Conservation (phyloP, 1,139 yeast species). For the Candida glucosophila region DNA sequence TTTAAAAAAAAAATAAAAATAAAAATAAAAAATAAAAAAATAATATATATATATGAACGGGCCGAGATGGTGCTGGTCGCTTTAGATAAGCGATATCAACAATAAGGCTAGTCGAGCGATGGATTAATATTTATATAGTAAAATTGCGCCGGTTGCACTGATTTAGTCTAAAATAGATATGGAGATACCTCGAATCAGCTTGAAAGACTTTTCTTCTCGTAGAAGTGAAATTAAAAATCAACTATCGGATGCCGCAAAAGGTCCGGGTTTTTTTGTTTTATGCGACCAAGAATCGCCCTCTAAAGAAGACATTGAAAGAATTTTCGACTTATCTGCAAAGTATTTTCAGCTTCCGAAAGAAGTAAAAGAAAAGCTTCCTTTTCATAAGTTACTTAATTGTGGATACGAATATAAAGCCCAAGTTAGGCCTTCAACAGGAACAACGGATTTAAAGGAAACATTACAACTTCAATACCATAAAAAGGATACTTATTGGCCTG, state of each 20-base stretch:
- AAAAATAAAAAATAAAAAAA: too few species aligned
- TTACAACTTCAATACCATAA: conserved; percentile 18
- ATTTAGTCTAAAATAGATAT: too few species aligned
- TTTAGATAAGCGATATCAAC: too few species aligned
- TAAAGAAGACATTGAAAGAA: conserved; percentile 11
- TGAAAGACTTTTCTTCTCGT: conserved; percentile 11
- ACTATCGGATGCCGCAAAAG: conserved; percentile 14
- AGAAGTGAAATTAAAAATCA: conserved; percentile 15
- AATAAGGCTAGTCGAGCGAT: too few species aligned
- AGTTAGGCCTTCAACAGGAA: conserved; percentile 20
- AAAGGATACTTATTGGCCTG: conserved; percentile 17
- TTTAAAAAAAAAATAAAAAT: too few species aligned
- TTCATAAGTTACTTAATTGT: conserved; percentile 14
- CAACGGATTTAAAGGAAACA: conserved; percentile 19
- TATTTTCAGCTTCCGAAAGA: conserved; percentile 12
- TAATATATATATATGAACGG: too few species aligned
- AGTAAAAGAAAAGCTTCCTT: conserved; percentile 13
- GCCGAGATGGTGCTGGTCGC: too few species aligned
- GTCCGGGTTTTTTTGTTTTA: conserved; percentile 15
- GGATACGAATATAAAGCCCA: conserved; percentile 19
- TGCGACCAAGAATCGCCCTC: conserved; percentile 17
- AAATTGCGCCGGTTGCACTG: too few species aligned
- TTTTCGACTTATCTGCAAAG: conserved; percentile 10
- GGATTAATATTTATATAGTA: too few species aligned
- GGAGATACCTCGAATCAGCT: conserved; percentile 14